A percentile compares a stretch with the other conserved stretches of the same genome.
phyloP scores from a whole-genome alignment of 2,329 filamentous ascomycete species.

The Xylaria sp. region DNA sequence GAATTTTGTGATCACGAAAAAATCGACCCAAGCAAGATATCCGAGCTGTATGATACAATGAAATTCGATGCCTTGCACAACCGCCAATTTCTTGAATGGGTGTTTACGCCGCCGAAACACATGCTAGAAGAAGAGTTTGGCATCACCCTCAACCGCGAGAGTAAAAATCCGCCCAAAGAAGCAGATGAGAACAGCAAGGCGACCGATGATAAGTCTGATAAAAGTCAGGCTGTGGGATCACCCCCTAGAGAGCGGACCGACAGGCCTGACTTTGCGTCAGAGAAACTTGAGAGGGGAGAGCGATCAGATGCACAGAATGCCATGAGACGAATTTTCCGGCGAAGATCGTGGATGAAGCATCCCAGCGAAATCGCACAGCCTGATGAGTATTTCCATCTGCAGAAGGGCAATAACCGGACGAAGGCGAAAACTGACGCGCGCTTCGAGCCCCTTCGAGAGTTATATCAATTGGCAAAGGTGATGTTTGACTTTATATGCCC shows the following conservation, averaged over 20 bases:
- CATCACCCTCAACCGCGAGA: constrained; percentile 49
- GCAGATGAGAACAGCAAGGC: constrained; percentile 48
- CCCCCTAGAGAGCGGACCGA: constrained; percentile 37
- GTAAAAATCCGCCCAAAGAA: constrained; percentile 46
- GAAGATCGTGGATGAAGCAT: constrained; percentile 65
- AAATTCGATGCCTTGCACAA: constrained; percentile 99
- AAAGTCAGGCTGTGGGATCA: constrained; percentile 41
- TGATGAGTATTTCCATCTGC: constrained; percentile 87
- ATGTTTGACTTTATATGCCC: constrained; percentile 98
- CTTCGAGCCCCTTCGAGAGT: constrained; percentile 85
- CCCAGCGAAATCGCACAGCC: constrained; percentile 61
- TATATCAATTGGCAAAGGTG: constrained; percentile 93
- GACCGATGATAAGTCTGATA: constrained; percentile 50
- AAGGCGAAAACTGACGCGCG: constrained; percentile 83
- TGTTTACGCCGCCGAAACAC: constrained; percentile 84
- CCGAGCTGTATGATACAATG: constrained; percentile 98
- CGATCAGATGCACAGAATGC: constrained; percentile 43
- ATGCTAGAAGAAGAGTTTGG: constrained; percentile 76
- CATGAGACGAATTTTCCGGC: constrained; percentile 61
- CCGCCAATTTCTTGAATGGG: constrained; percentile 93
- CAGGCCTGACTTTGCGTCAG: constrained; percentile 33
- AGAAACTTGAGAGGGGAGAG: constrained; percentile 39
- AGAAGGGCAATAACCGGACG: constrained; percentile 74
- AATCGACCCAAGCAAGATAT: constrained; percentile 98
- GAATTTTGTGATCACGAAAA: constrained; percentile 98